Evolutionary conservation across 2,329 filamentous ascomycete genomes (phyloP), one percentile per base, ranked within the genome.

Genomic region (Paraphoma chrysanthemicola): DNA sequence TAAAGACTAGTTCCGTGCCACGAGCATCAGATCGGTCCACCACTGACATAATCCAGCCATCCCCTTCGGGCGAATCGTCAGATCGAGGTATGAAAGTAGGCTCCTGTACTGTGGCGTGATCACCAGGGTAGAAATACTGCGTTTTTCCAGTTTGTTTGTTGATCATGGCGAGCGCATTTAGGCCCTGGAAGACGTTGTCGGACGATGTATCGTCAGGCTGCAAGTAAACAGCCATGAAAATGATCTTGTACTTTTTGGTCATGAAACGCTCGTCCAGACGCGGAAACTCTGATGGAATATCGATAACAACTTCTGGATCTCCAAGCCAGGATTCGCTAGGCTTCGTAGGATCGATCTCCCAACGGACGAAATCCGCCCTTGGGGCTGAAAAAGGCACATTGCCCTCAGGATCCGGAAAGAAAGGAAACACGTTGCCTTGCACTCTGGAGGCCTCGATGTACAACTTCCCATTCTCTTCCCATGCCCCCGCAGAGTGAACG

Each of bases 261-360:
- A 76, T 64, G 56, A 79, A 74, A 1, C 78, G 71, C 48, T 81
- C 78, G 47, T 81, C 78, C 39, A 80, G 69, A 9, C 77, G 72
- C 1, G 76, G 73, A 53, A 80, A 79, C 48, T 79, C 78, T 4
- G 65, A 63, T 0, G 75, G 73, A 10, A 74, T 54, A 36, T 79
- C 69, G 2, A 78, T 47, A 1, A 77, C 48, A 1, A 75, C 60
- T 6, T 57, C 18, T 1, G 75, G 74, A 36, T 77, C 75, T 0
- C 33, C 10, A 10, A 36, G 14, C 9, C 14, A 14, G 33, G 33
- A 36, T 36, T 14, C 14, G 6, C 14, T 14, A 36, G 33, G 33
- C 33, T 36, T 10, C 3, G 31, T 10, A 36, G 33, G 33, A 7
- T 36, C 33, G 14, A 36, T 36, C 9, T 36, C 10, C 14, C 33